Conservation (phyloP, 257 asterid species). For the Przewalskia tangutica region DNA sequence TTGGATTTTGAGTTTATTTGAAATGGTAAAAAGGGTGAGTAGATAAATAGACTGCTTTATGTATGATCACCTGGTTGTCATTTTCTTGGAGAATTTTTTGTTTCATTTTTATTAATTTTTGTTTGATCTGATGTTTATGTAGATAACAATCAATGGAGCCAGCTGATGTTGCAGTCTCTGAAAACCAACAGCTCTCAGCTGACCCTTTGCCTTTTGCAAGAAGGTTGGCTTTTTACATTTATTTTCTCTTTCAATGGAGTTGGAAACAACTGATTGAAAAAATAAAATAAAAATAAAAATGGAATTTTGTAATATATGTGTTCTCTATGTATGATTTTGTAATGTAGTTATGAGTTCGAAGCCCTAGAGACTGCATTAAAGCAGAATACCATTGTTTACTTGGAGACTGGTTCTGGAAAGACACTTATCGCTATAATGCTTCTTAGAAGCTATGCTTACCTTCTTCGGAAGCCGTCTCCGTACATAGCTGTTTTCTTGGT, state of each 20-base stretch:
- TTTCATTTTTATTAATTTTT: background rate
- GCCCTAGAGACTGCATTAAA: conserved; percentile 58
- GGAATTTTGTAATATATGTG: background rate
- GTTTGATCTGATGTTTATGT: background rate
- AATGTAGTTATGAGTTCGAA: conserved; percentile 64
- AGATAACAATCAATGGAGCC: conserved; percentile 14
- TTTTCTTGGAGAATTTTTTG: background rate
- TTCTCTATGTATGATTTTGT: conserved; percentile 1
- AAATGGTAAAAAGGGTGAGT: background rate
- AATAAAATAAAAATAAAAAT: background rate
- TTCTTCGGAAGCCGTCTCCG: conserved; percentile 51
- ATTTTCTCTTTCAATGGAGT: background rate
- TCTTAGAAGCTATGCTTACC: conserved; percentile 48
- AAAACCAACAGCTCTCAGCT: conserved; percentile 18
- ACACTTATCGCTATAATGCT: conserved; percentile 80
- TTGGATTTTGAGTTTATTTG: background rate
- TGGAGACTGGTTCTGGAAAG: conserved; percentile 85
- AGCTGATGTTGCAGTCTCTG: conserved; percentile 16
- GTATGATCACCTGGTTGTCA: background rate
- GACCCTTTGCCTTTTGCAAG: conserved; percentile 42
- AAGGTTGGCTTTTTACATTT: conserved; percentile 22
- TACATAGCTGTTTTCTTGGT: conserved; percentile 68
- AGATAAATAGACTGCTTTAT: background rate
- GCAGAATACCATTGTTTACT: conserved; percentile 60
- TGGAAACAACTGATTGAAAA: background rate